Evolutionary conservation across 2,329 filamentous ascomycete species (phyloP).

Genomic region (Exserohilum rostratum): DNA sequence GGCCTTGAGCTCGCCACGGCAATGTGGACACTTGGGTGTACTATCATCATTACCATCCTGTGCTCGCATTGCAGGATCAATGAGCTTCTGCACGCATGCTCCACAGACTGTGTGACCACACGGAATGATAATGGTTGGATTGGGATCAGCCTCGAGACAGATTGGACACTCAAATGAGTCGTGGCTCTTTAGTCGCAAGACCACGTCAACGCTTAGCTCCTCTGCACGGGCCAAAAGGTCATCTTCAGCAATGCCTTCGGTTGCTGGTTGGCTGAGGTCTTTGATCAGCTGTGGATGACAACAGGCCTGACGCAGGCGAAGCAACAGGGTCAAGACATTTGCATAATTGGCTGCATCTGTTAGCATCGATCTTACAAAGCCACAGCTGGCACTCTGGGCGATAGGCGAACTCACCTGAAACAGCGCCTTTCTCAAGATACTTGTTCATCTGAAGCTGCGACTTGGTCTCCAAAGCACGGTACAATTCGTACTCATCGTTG

Average conservation of each 20-base stretch:
- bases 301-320: slow-evolving; percentile 80
- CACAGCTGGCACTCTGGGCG: neutral
- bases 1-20: slow-evolving; percentile 70
- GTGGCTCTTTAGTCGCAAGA: slow-evolving; percentile 67
- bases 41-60: slow-evolving; percentile 57
- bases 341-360: slow-evolving; percentile 66
- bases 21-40: slow-evolving; percentile 74
- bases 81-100: slow-evolving; percentile 75
- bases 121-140: slow-evolving; percentile 78
- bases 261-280: slow-evolving; percentile 70
- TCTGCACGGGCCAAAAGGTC: slow-evolving; percentile 69
- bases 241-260: slow-evolving; percentile 60
- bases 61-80: slow-evolving; percentile 60
- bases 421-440: slow-evolving; percentile 71
- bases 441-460: slow-evolving; percentile 76
- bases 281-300: slow-evolving; percentile 76
- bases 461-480: slow-evolving; percentile 68
- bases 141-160: slow-evolving; percentile 76
- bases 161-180: slow-evolving; percentile 78
- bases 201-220: slow-evolving; percentile 63
- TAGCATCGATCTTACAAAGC: neutral
- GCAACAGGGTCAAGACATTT: slow-evolving; percentile 77
- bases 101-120: slow-evolving; percentile 82
- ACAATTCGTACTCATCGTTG: slow-evolving; percentile 69
- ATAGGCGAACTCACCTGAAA: slow-evolving; percentile 55